phyloP scores from a whole-genome alignment of 257 asterid genomes.

The Nicotiana knightiana region DNA sequence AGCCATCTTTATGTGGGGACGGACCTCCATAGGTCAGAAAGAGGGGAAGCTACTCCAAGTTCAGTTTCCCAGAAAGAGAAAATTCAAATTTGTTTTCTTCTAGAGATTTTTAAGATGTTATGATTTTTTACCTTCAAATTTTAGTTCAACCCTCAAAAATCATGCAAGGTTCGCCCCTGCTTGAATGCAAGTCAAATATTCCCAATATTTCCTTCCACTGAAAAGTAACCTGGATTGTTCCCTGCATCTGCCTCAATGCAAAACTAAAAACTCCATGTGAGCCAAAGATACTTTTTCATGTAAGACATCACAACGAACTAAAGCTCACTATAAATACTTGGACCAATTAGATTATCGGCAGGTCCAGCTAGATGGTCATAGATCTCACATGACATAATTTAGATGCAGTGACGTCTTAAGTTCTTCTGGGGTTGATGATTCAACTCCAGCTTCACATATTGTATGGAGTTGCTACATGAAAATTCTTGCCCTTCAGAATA shows the following conservation, averaged over 20 bases:
- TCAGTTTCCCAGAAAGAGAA: neutral
- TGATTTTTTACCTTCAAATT: conserved; percentile 8
- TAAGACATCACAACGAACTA: neutral
- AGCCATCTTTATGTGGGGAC: neutral
- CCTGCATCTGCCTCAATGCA: conserved; percentile 10
- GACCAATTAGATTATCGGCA: neutral
- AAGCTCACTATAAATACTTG: neutral
- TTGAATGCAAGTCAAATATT: conserved; percentile 8
- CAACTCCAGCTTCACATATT: conserved; percentile 6
- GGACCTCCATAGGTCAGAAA: neutral
- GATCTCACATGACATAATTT: conserved; percentile 6
- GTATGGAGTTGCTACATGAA: neutral
- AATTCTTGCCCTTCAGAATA: neutral
- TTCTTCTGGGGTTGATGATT: conserved; percentile 3
- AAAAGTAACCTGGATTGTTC: conserved; percentile 1
- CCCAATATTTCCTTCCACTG: conserved; percentile 12
- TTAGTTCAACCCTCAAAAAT: conserved; percentile 8
- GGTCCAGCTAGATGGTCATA: neutral
- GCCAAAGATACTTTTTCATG: neutral
- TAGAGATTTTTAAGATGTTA: neutral
- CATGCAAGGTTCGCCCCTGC: conserved; percentile 9
- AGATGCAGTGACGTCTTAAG: neutral
- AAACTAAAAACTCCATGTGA: conserved; percentile 3
- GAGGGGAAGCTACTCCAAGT: neutral
- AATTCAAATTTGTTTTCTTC: neutral